Percentiles rank a stretch among this genome's conserved stretches.
Evolutionary conservation across 495 filamentous ascomycete genomes (phyloP).

Genomic region (Podospora conica): DNA sequence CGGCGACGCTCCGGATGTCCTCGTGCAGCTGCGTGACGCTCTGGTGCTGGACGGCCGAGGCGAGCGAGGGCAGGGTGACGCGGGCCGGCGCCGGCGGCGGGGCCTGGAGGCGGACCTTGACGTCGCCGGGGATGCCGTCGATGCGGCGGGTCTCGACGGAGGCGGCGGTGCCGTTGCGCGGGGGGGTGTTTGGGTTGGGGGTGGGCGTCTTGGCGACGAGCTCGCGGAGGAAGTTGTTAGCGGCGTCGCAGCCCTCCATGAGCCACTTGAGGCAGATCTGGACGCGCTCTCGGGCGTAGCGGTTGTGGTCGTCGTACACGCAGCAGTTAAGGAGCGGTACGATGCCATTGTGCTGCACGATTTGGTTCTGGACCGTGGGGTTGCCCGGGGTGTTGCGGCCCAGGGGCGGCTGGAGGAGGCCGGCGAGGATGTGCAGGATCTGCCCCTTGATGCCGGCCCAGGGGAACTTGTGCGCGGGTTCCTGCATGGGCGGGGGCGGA

Average conservation of each 20-base stretch:
- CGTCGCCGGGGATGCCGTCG: slow-evolving; percentile 41
- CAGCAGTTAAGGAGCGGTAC: slow-evolving; percentile 83
- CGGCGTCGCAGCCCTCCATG: slow-evolving; percentile 76
- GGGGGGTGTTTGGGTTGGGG: slow-evolving; percentile 20
- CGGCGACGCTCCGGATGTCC: not conserved
- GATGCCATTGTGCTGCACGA: slow-evolving; percentile 73
- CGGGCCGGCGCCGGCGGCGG: not conserved
- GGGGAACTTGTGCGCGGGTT: slow-evolving; percentile 81
- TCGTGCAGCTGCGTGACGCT: not conserved
- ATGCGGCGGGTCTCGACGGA: slow-evolving; percentile 27
- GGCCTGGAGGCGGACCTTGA: slow-evolving; percentile 34
- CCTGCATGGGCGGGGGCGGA: slow-evolving; percentile 57
- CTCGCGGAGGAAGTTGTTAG: slow-evolving; percentile 65
- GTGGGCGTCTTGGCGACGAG: slow-evolving; percentile 38
- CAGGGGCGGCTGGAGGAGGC: slow-evolving; percentile 57
- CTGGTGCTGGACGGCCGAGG: not conserved
- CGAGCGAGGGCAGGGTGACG: slow-evolving; percentile 3
- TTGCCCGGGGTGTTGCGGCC: slow-evolving; percentile 57
- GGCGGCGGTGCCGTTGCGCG: not conserved
- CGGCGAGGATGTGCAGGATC: slow-evolving; percentile 78
- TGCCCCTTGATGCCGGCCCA: slow-evolving; percentile 93
- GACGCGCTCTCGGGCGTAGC: slow-evolving; percentile 84
- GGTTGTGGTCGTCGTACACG: slow-evolving; percentile 78
- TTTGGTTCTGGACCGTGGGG: slow-evolving; percentile 74
- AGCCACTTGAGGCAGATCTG: slow-evolving; percentile 86